phyloP scores from a whole-genome alignment of 352 stramenopile genomes.

The Globisporangium polare region DNA sequence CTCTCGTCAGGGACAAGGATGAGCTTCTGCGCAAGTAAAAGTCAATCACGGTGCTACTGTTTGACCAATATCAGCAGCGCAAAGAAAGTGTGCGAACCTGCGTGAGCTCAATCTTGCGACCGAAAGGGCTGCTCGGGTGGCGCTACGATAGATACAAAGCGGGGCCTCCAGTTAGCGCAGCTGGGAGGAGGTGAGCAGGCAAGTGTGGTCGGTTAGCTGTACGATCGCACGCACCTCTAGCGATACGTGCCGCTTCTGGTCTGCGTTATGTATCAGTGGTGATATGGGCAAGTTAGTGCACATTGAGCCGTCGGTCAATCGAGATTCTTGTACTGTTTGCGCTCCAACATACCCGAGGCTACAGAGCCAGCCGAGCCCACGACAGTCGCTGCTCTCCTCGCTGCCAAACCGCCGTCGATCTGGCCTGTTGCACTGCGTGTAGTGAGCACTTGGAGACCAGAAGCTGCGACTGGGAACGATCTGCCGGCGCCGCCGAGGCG shows the following conservation, averaged over 20 bases:
- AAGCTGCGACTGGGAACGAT: conserved; percentile 21
- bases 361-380: not conserved
- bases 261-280: not conserved
- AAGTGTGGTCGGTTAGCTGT: not conserved
- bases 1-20: not conserved
- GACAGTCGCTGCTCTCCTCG: not conserved
- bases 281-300: too few species aligned
- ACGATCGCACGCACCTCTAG: not conserved
- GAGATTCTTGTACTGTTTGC: too few species aligned
- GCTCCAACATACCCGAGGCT: not conserved
- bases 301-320: too few species aligned
- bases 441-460: not conserved
- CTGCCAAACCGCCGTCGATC: not conserved
- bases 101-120: conserved; percentile 31
- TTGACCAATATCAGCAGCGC: not conserved
- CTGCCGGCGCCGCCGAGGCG: conserved; percentile 46
- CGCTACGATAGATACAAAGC: conserved; percentile 12
- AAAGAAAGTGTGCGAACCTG: conserved; percentile 17
- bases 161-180: not conserved
- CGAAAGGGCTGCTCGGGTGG: conserved; percentile 40
- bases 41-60: too few species aligned
- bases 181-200: not conserved
- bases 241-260: not conserved
- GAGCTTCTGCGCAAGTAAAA: conserved; percentile 7
- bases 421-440: not conserved